Evolutionary conservation across 2,329 filamentous ascomycete species (phyloP), one percentile per base, ranked within the genome.

Genomic region (Parasarocladium wereldwijsianum): DNA sequence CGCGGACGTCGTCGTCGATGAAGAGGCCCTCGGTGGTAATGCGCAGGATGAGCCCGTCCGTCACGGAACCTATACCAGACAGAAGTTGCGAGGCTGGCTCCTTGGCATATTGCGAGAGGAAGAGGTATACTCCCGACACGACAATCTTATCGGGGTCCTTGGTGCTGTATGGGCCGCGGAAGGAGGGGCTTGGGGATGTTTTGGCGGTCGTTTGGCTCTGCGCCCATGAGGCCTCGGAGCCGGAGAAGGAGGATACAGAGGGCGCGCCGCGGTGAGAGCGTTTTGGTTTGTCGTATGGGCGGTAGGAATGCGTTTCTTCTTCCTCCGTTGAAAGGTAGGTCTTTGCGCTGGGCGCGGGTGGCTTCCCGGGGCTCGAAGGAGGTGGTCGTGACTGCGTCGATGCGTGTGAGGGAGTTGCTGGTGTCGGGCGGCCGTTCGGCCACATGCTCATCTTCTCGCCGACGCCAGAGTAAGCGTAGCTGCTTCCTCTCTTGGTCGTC

Each of bases 81-180:
- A 93, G 67, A 32, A 98, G 70, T 51, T 93, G 82, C 11, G 84
- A 85, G n/a, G 82, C 74, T 0, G 90, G 87, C n/a, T 80, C 86
- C 46, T 78, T 81, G 40, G 81, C 75, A 44, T 83, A 93, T 34
- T 82, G 70, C 50, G 92, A 90, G 54, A 85, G 86, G 63, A 93
- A 96, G 33, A 79, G 66, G 50, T 93, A 96, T 4, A 96, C 90
- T 8, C 78, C 90, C 46, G 80, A 80, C 54, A 98, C 87, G 38
- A 93, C 76, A 47, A 98, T 90, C 66, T 98, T 98, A 58, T 93
- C 76, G 1, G 87, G 86, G 49, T 96, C 84, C 40, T 81, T 82
- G 17, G 85, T 94, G 20, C 73, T 69, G 54, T 94, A 96, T 3
- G 82, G 70, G 2, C 76, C 74, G 27, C 81, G 72, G 39, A 76